phyloP scores from a whole-genome alignment of 2,329 filamentous ascomycete genomes.

The Colletotrichum sp. region DNA sequence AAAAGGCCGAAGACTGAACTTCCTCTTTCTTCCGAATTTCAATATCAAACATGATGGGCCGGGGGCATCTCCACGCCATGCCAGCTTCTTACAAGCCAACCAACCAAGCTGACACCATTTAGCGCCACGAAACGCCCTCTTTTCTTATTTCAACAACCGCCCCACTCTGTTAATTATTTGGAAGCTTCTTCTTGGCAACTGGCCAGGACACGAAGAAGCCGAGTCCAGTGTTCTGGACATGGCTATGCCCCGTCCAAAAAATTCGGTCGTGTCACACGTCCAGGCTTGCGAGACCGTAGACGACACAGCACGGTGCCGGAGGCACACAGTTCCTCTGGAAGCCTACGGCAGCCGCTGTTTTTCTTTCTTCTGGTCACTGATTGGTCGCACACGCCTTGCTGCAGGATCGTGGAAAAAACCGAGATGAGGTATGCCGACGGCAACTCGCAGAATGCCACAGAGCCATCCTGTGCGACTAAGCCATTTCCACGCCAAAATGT shows the following conservation, averaged over 20 bases:
- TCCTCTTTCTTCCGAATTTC: neutral
- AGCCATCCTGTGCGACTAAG: neutral
- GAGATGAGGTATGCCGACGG: conserved; percentile 20
- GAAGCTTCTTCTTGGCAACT: conserved; percentile 7
- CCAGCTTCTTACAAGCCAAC: neutral
- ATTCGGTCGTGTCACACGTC: neutral
- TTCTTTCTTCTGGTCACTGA: neutral
- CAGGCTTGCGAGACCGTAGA: neutral
- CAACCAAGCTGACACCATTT: neutral
- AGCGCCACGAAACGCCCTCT: conserved; percentile 16
- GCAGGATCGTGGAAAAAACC: conserved; percentile 23
- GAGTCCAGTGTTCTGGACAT: neutral
- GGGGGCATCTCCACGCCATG: neutral
- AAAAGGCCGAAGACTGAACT: neutral
- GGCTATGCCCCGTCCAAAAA: neutral
- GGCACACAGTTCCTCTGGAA: neutral
- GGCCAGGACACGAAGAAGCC: neutral
- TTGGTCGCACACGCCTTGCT: conserved; percentile 18
- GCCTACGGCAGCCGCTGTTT: neutral
- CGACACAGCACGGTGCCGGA: neutral
- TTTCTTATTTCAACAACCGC: conserved; percentile 18
- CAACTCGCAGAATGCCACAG: conserved; percentile 6
- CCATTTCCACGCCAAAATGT: conserved; percentile 4
- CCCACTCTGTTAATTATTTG: conserved; percentile 6
- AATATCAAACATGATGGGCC: neutral